Evolutionary conservation across 1,139 yeast genomes (phyloP), one percentile per base, ranked within the genome.

Genomic region (Blastobotrys malaysiensis): DNA sequence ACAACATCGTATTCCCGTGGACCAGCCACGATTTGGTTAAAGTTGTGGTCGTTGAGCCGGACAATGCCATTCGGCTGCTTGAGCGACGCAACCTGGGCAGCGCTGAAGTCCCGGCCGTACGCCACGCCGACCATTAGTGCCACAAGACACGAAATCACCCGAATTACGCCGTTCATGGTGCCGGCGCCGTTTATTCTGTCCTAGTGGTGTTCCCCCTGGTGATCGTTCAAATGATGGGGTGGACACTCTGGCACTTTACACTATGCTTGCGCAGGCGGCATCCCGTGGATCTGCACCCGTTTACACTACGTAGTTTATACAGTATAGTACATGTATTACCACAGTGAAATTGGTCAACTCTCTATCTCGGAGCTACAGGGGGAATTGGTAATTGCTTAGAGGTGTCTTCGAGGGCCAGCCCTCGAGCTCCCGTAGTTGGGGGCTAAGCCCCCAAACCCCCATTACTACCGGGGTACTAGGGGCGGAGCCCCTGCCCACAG

Each of bases 1-100:
- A 88, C 77, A 18, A 88, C 65, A 50, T 86, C 80, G 68, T 81
- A 84, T 64, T 89, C 90, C 64, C 93, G 78, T 22, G 84, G 84
- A 1, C 91, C 90, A 27, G 74, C 73, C 57, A 90, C 76, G 27
- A 86, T 69, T 43, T 73, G 69, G 60, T 80, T 77, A 66, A 77
- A 87, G 65, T 84, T 86, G 51, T 70, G 72, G 63, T 86, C 93
- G 45, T 80, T 83, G 61, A 91, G 69, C 45, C 72, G 71, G 56
- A 82, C 74, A 19, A 79, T 63, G 43, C 77, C 76, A 53, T 58
- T 56, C 21, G 46, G 14, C 18, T 43, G 36, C 22, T 47, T 47
- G 21, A 54, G 39, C 26, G 22, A 22, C 20, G 26, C 43, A 18
- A 54, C 44, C 21, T 54, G 21, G 13, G 27, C 52, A 22, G 51